Evolutionary conservation across 768 basidiomycete genomes (phyloP).

Genomic region (Clitopilus hobsonii): DNA sequence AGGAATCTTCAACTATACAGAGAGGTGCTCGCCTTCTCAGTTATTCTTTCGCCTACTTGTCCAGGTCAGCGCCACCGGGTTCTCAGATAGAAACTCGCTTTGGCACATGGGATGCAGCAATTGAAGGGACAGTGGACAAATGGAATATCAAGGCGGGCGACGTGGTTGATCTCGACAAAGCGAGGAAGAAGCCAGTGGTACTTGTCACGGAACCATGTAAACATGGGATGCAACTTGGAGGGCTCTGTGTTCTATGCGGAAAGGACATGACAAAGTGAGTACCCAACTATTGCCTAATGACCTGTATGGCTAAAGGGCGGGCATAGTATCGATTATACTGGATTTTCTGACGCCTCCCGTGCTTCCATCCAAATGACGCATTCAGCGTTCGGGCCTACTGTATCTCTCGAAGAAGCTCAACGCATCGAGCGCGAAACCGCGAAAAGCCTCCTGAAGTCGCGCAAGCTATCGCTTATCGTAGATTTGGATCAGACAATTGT

Average conservation of each 20-base stretch:
- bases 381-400: constrained; percentile 85
- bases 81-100: constrained; percentile 64
- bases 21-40: constrained; percentile 79
- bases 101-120: constrained; percentile 86
- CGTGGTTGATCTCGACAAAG: constrained; percentile 52
- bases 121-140: constrained; percentile 70
- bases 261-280: constrained; percentile 91
- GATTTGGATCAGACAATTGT: constrained; percentile 99
- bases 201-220: constrained; percentile 88
- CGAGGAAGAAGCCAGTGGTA: constrained; percentile 57
- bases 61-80: constrained; percentile 30
- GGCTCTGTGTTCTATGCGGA: constrained; percentile 91
- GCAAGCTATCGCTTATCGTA: constrained; percentile 91
- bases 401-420: constrained; percentile 89
- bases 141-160: constrained; percentile 73
- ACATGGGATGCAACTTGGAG: constrained; percentile 89
- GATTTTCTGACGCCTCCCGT: constrained; percentile 80
- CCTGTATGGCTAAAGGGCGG: not conserved
- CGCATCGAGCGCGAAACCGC: constrained; percentile 84
- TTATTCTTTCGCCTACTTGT: constrained; percentile 71
- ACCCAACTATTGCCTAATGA: constrained; percentile 6
- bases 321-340: constrained; percentile 73
- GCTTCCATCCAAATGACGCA: constrained; percentile 95
- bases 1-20: constrained; percentile 37
- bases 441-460: constrained; percentile 64